phyloP scores from a whole-genome alignment of 306 rosid species.

The Prunus mira region DNA sequence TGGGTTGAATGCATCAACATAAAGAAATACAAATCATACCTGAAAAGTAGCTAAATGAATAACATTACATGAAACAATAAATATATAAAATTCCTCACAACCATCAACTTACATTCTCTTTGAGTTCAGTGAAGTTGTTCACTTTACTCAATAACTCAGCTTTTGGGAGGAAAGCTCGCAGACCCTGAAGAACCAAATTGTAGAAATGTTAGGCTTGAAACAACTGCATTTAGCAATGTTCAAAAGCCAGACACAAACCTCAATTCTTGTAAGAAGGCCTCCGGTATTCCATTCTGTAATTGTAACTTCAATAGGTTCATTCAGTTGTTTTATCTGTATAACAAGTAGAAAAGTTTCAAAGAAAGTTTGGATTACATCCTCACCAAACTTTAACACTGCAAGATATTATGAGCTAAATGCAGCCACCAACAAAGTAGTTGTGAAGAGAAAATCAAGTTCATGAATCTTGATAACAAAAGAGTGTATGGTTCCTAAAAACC shows the following conservation, averaged over 20 bases:
- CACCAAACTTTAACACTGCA: conserved; percentile 2
- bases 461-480: neutral
- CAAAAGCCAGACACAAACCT: conserved; percentile 46
- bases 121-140: conserved; percentile 74
- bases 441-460: neutral
- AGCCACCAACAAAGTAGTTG: neutral
- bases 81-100: neutral
- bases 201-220: conserved; percentile 17
- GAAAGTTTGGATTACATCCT: conserved; percentile 13
- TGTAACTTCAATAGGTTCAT: conserved; percentile 78
- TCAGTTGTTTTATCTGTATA: conserved; percentile 75
- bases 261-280: conserved; percentile 87
- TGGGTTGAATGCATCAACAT: neutral
- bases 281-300: conserved; percentile 95
- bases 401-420: neutral
- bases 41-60: neutral
- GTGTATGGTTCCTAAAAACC: neutral
- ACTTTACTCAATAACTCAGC: conserved; percentile 72
- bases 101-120: conserved; percentile 59
- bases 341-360: conserved; percentile 20
- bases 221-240: conserved; percentile 8
- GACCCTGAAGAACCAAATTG: conserved; percentile 56
- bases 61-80: neutral
- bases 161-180: conserved; percentile 88
- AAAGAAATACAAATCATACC: neutral